Percentiles rank a stretch among this genome's conserved stretches.
Evolutionary conservation across 1,284 basidiomycete genomes (phyloP).

Genomic region (Lentinula novae-zelandiae): DNA sequence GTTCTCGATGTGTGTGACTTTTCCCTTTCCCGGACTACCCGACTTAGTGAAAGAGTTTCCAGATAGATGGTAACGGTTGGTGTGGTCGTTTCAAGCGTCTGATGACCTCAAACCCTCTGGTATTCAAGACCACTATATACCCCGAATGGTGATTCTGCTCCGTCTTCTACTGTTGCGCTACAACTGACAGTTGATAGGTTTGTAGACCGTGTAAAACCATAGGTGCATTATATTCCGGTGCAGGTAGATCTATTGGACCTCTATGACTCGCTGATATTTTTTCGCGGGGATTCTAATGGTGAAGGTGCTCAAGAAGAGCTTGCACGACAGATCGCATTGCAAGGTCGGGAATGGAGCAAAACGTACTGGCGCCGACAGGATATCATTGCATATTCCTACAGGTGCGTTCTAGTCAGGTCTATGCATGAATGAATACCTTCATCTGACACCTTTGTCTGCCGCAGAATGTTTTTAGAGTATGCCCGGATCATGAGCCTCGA

Average conservation of each 20-base stretch:
- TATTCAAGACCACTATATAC: slow-evolving; percentile 68
- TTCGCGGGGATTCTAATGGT: slow-evolving; percentile 38
- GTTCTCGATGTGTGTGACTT: slow-evolving; percentile 52
- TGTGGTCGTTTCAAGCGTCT: slow-evolving; percentile 65
- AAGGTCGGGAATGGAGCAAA: slow-evolving; percentile 48
- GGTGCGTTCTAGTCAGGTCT: slow-evolving; percentile 27
- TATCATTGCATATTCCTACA: slow-evolving; percentile 51
- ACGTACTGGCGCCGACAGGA: slow-evolving; percentile 53
- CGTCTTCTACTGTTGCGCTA: neutral
- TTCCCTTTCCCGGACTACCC: too few species aligned
- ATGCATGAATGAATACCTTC: neutral
- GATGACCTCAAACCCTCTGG: slow-evolving; percentile 56
- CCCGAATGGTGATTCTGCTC: slow-evolving; percentile 54
- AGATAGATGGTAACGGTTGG: slow-evolving; percentile 71
- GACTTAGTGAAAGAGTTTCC: neutral
- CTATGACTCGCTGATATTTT: slow-evolving; percentile 51
- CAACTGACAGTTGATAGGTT: slow-evolving; percentile 13
- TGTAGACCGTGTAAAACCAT: slow-evolving; percentile 34
- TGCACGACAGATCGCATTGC: slow-evolving; percentile 45
- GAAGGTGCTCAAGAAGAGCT: slow-evolving; percentile 43
- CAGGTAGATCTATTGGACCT: slow-evolving; percentile 44
- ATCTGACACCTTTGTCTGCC: neutral
- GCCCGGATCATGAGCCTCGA: slow-evolving; percentile 37
- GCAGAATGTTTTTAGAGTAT: slow-evolving; percentile 38
- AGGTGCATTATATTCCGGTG: slow-evolving; percentile 56